These are phyloP conservation scores for Wickerhamomyces ciferrii DNA, from an alignment of 805 yeast species.

Conservation along the genomic window DNA sequence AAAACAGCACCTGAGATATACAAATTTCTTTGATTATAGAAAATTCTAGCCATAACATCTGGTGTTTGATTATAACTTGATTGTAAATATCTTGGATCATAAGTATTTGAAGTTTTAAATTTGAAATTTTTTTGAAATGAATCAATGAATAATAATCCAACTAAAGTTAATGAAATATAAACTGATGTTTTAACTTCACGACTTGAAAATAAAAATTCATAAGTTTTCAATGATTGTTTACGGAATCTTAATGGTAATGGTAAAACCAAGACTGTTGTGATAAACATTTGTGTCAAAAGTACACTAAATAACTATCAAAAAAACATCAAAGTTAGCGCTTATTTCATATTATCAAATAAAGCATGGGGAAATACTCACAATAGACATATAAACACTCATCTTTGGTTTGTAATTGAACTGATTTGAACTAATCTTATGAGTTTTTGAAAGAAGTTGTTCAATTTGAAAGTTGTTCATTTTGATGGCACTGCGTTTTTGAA, in stretches of 20 bases:
- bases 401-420: background rate
- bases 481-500: background rate
- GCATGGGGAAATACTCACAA: slow-evolving; percentile 6
- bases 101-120: slow-evolving; percentile 20
- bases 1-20: slow-evolving; percentile 60
- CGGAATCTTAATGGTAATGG: slow-evolving; percentile 52
- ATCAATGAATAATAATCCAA: slow-evolving; percentile 47
- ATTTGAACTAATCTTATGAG: background rate
- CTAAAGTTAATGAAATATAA: slow-evolving; percentile 34
- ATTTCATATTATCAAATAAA: background rate
- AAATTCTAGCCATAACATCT: slow-evolving; percentile 53
- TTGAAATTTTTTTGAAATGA: slow-evolving; percentile 41
- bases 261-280: slow-evolving; percentile 40
- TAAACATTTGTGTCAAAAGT: slow-evolving; percentile 46
- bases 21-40: slow-evolving; percentile 58
- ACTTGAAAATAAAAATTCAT: slow-evolving; percentile 27
- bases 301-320: slow-evolving; percentile 36
- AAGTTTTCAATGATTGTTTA: slow-evolving; percentile 32
- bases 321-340: slow-evolving; percentile 12
- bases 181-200: slow-evolving; percentile 41
- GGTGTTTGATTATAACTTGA: slow-evolving; percentile 27
- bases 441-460: background rate
- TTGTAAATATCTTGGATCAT: slow-evolving; percentile 18
- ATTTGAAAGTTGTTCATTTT: background rate
- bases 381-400: slow-evolving; percentile 21